Base-by-base conservation (phyloP, 345 rosid species). In the Mallotus nudiflorus region DNA sequence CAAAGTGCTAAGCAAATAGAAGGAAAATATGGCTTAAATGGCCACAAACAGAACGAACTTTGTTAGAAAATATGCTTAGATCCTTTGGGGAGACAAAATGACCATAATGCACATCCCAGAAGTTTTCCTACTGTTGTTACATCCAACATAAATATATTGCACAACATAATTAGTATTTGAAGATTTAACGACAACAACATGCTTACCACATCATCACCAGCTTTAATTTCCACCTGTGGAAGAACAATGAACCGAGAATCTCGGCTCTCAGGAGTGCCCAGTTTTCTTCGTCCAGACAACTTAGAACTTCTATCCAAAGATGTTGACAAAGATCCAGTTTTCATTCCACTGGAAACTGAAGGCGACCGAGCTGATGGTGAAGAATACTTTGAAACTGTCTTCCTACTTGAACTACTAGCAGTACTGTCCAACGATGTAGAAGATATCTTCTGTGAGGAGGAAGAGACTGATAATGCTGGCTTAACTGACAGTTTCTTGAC, bases 211-310 rank as follows among this genome's bases (percentile, higher is more conserved):
- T 91, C 93, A 84, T 94, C 96, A 57, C 97, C 83, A 69, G 92
- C 97, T 82, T 90, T 94, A 52, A 81, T 79, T 80, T 94, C 99
- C 83, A 94, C 95, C 65, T 88, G 96, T 16, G 99, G 99, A 75
- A 94, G 96, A 80, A 86, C 88, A 75, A 94, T 86, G 58, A 94
- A 87, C 59, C 87, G 82, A 9, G 95, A 88, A 81, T 90, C 89
- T 31, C 82, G 82, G 73, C 91, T 87, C 54, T 90, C 93, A 55
- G 93, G 91, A 39, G 88, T 89, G 13, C 82, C 81, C 24, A 75
- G 44, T 76, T 79, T 88, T 81, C 77, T 87, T 62, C 89, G 80
- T 59, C 91, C 91, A 59, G 96, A 86, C 70, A 90, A 83, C 69
- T 69, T 89, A 58, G 96, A 82, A 81, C 80, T 84, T 77, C 88